These are phyloP conservation scores for Rubus parviflorus DNA, from an alignment of 306 rosid genomes.

Conservation along the genomic window DNA sequence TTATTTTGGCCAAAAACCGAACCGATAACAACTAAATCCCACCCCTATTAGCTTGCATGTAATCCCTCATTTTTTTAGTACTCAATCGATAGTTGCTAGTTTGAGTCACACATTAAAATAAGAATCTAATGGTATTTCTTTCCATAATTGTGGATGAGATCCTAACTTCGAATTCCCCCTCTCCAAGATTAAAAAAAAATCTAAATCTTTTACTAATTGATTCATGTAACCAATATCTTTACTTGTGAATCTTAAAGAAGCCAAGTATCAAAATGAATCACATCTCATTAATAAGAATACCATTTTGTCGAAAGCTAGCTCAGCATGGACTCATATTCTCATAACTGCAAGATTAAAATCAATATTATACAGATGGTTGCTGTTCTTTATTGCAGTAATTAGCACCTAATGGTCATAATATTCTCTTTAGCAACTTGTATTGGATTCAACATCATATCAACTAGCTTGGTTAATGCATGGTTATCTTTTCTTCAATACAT, in stretches of 20 bases:
- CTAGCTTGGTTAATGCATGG: background rate
- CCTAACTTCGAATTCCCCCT: no score
- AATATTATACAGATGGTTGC: background rate
- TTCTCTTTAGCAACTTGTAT: background rate
- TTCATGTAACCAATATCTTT: background rate
- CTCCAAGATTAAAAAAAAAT: no score
- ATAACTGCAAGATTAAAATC: background rate
- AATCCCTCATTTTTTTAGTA: no score
- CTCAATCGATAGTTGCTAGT: no score
- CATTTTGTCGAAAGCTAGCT: background rate
- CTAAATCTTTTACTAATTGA: no score
- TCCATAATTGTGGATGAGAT: no score
- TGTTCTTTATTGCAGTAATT: background rate
- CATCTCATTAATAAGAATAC: background rate
- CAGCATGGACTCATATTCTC: background rate
- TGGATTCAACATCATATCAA: background rate
- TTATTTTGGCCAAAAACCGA: no score
- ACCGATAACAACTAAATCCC: no score
- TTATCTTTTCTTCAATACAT: no score
- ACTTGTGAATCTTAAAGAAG: background rate
- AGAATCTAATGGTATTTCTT: no score
- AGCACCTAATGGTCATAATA: constrained; percentile 20
- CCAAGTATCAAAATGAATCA: background rate
- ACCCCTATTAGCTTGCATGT: no score
- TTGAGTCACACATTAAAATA: no score